Evolutionary conservation across 768 basidiomycete species (phyloP).

Genomic region (Lentinula sp.): DNA sequence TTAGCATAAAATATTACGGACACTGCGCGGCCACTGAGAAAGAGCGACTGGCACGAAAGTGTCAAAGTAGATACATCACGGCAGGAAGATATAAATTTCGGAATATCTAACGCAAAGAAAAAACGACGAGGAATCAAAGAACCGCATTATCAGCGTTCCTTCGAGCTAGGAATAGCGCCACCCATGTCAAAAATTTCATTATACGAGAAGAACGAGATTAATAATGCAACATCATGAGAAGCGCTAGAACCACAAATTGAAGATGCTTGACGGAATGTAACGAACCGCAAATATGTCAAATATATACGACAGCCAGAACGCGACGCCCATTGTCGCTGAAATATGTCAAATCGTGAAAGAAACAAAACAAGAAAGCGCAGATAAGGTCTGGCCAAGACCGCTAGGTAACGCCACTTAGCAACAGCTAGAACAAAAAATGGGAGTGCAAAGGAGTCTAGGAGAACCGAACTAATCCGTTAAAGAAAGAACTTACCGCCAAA

Average conservation of each 20-base stretch:
- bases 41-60: not conserved
- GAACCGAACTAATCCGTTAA: not conserved
- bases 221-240: not conserved
- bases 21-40: not conserved
- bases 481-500: not conserved
- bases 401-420: not conserved
- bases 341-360: not conserved
- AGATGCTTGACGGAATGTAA: not conserved
- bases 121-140: not conserved
- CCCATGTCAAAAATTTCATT: not conserved
- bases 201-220: not conserved
- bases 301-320: not conserved
- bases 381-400: not conserved
- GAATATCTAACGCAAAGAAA: not conserved
- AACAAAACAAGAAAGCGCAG: not conserved
- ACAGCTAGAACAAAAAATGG: not conserved
- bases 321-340: not conserved
- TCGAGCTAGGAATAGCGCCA: not conserved
- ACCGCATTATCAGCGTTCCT: not conserved
- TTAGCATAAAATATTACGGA: not conserved
- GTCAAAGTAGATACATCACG: constrained; percentile 1
- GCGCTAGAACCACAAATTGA: not conserved
- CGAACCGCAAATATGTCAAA: not conserved
- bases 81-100: not conserved
- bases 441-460: not conserved